A percentile compares a stretch with the other conserved stretches of the same genome.
Evolutionary conservation across 306 rosid species (phyloP).

Genomic region (Macrotyloma uniflorum): DNA sequence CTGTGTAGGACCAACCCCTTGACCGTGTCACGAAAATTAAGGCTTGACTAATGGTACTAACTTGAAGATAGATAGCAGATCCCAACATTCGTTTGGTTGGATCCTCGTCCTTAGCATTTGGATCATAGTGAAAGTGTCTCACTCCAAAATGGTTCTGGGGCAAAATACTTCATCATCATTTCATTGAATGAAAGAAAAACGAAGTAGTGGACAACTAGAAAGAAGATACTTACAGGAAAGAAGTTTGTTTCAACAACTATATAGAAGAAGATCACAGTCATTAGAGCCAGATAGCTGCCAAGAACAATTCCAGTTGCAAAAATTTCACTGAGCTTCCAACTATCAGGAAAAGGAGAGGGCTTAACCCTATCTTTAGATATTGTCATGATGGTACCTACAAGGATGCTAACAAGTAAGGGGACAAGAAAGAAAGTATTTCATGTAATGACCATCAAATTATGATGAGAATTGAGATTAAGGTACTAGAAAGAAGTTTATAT

Average conservation of each 20-base stretch:
- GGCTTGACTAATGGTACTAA: conserved; percentile 76
- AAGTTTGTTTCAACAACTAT: conserved; percentile 49
- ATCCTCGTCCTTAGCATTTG: background rate
- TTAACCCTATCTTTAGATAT: conserved; percentile 78
- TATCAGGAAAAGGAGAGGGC: conserved; percentile 75
- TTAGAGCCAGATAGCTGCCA: conserved; percentile 66
- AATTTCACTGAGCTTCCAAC: conserved; percentile 82
- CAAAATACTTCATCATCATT: background rate
- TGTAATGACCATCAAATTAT: background rate
- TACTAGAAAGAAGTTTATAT: conserved; percentile 31
- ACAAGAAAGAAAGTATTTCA: background rate
- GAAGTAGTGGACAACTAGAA: background rate
- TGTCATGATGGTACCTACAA: conserved; percentile 78
- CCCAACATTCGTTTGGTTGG: conserved; percentile 43
- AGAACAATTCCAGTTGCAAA: conserved; percentile 72
- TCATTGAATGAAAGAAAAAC: background rate
- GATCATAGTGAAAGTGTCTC: conserved; percentile 23
- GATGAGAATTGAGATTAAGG: conserved; percentile 3
- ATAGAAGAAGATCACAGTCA: conserved; percentile 66
- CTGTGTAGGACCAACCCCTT: conserved; percentile 70
- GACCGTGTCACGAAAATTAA: conserved; percentile 76
- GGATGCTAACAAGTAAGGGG: conserved; percentile 21
- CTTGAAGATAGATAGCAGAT: conserved; percentile 77
- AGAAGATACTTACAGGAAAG: conserved; percentile 53
- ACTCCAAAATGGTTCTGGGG: conserved; percentile 56